Percentiles rank a stretch among this genome's conserved stretches.
phyloP scores from a whole-genome alignment of 2,329 filamentous ascomycete species.

The Biscogniauxia sp. region DNA sequence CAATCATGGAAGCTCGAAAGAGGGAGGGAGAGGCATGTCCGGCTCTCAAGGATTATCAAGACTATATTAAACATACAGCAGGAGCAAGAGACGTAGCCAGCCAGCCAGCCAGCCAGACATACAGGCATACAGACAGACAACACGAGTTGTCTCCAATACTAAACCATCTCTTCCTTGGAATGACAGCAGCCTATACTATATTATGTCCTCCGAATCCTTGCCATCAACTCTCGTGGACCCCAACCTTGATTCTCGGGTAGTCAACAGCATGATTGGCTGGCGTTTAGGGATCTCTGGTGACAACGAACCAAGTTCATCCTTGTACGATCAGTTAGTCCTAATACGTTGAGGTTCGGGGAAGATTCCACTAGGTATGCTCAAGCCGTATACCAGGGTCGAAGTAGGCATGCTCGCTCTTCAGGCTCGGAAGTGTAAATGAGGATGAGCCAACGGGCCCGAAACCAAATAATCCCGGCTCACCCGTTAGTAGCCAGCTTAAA shows the following conservation, averaged over 20 bases:
- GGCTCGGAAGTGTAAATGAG: not conserved
- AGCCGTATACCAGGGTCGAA: not conserved
- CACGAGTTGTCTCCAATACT: not conserved
- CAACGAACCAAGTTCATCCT: conserved; percentile 8
- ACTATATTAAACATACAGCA: not conserved
- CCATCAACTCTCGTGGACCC: conserved; percentile 2
- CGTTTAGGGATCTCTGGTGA: conserved; percentile 8
- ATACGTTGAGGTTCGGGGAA: conserved; percentile 1
- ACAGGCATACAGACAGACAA: not conserved
- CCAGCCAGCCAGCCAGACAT: not conserved
- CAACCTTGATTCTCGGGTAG: conserved; percentile 26
- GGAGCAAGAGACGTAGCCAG: conserved; percentile 9
- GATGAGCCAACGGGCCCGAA: not conserved
- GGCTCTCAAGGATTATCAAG: conserved; percentile 10
- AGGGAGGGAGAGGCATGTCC: conserved; percentile 16
- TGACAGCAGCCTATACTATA: not conserved
- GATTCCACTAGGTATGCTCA: not conserved
- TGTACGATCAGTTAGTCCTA: conserved; percentile 1
- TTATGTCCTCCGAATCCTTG: not conserved
- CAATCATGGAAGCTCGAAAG: conserved; percentile 10
- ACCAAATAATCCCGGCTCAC: not conserved
- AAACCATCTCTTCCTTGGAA: not conserved
- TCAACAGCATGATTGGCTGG: conserved; percentile 22
- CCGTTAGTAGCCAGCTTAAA: not conserved
- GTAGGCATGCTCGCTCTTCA: not conserved